Conservation (phyloP, 2,329 filamentous ascomycete genomes). For the Fonsecaea multimorphosa region DNA sequence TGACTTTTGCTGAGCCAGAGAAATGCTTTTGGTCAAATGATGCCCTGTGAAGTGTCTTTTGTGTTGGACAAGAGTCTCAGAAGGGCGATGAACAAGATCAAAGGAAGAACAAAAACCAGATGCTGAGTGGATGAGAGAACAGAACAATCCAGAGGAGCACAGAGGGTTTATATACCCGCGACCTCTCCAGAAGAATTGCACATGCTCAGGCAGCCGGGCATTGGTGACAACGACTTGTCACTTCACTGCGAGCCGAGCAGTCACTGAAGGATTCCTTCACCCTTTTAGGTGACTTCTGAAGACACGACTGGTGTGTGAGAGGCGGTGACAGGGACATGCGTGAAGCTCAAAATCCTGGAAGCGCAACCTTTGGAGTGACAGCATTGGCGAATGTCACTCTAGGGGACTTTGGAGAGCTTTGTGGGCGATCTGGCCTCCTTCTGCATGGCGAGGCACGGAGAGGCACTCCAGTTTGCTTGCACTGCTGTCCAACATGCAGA, state of each 20-base stretch:
- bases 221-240: not conserved
- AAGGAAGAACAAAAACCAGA: conserved; percentile 4
- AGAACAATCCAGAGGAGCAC: not conserved
- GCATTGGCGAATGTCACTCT: not conserved
- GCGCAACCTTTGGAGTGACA: not conserved
- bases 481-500: not conserved
- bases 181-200: not conserved
- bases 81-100: not conserved
- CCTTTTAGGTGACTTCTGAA: not conserved
- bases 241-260: conserved; percentile 1
- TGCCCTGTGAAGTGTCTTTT: not conserved
- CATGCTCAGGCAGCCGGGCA: not conserved
- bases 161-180: not conserved
- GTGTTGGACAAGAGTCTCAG: not conserved
- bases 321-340: not conserved
- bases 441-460: not conserved
- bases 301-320: not conserved
- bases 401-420: not conserved
- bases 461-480: not conserved
- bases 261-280: not conserved
- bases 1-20: not conserved
- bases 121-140: not conserved
- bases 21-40: conserved; percentile 1
- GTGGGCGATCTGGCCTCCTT: not conserved
- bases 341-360: not conserved